Evolutionary conservation across 1,284 basidiomycete species (phyloP).

Genomic region (Ceratobasidium sp.): DNA sequence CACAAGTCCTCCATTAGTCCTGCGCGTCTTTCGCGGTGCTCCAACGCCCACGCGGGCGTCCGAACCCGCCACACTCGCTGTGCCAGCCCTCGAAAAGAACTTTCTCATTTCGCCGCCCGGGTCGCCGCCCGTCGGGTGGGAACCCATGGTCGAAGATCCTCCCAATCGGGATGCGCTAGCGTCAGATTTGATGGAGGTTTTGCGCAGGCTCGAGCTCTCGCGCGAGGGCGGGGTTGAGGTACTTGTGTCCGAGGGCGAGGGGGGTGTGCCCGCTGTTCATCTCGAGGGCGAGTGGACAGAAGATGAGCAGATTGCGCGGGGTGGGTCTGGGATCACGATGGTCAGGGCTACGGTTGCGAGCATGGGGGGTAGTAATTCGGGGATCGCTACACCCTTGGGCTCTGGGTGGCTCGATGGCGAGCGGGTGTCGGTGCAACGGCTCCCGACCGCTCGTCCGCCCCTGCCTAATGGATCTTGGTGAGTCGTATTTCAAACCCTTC

Average conservation of each 20-base stretch:
- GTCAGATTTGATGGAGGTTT: constrained; percentile 85
- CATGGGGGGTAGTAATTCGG: constrained; percentile 39
- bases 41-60: constrained; percentile 62
- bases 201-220: constrained; percentile 59
- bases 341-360: constrained; percentile 47
- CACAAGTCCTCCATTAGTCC: constrained; percentile 32
- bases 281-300: constrained; percentile 39
- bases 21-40: constrained; percentile 84
- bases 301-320: constrained; percentile 18
- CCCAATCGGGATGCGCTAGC: constrained; percentile 90
- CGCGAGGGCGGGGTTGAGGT: constrained; percentile 46
- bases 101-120: constrained; percentile 98
- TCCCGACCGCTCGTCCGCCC: constrained; percentile 30
- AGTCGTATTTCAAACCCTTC: not conserved
- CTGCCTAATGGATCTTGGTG: not conserved
- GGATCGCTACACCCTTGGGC: constrained; percentile 18
- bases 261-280: constrained; percentile 24
- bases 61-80: constrained; percentile 65
- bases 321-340: constrained; percentile 42
- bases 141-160: constrained; percentile 89
- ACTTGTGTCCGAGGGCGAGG: constrained; percentile 43
- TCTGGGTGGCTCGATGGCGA: constrained; percentile 30
- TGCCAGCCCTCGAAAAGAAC: constrained; percentile 87
- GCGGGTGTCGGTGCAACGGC: constrained; percentile 31
- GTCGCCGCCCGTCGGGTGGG: constrained; percentile 98